phyloP scores from a whole-genome alignment of 192 early-diverging fungal genomes.

The Gaertneriomyces semiglobifer region DNA sequence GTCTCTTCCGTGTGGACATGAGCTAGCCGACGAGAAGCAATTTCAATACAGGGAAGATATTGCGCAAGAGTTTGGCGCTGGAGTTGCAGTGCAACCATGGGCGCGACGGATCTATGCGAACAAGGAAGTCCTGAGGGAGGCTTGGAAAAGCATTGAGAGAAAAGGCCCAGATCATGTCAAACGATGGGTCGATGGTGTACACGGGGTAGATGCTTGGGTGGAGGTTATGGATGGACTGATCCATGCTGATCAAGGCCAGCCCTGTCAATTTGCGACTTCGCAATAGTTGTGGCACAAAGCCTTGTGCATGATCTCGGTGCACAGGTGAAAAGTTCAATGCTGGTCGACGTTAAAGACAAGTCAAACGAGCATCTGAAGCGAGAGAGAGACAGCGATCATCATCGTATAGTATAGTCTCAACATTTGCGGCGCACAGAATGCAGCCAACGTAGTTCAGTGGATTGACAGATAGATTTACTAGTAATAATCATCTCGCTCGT shows the following conservation, averaged over 20 bases:
- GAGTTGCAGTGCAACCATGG: slow-evolving; percentile 10
- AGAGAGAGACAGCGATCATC: too few relatives aligned
- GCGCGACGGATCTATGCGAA: neutral
- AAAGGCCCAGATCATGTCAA: neutral
- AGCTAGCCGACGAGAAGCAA: slow-evolving; percentile 1
- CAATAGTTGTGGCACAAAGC: too few relatives aligned
- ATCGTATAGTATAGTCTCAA: too few relatives aligned
- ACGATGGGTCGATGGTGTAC: slow-evolving; percentile 8
- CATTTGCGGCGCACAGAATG: too few relatives aligned
- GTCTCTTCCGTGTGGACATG: neutral
- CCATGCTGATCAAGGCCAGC: neutral
- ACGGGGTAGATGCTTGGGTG: neutral
- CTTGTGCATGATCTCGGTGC: too few relatives aligned
- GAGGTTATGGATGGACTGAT: slow-evolving; percentile 6
- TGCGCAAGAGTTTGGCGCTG: neutral
- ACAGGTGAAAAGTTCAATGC: too few relatives aligned
- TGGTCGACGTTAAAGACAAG: too few relatives aligned
- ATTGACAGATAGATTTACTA: too few relatives aligned
- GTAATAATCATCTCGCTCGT: too few relatives aligned
- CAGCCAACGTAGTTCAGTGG: too few relatives aligned
- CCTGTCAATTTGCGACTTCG: too few relatives aligned
- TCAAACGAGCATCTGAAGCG: too few relatives aligned
- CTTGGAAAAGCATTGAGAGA: neutral
- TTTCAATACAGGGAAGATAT: slow-evolving; percentile 3
- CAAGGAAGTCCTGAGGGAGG: slow-evolving; percentile 3